These are phyloP conservation scores for Pyrenophora tritici-repentis DNA, from an alignment of 2,329 filamentous ascomycete species.

Conservation along the genomic window DNA sequence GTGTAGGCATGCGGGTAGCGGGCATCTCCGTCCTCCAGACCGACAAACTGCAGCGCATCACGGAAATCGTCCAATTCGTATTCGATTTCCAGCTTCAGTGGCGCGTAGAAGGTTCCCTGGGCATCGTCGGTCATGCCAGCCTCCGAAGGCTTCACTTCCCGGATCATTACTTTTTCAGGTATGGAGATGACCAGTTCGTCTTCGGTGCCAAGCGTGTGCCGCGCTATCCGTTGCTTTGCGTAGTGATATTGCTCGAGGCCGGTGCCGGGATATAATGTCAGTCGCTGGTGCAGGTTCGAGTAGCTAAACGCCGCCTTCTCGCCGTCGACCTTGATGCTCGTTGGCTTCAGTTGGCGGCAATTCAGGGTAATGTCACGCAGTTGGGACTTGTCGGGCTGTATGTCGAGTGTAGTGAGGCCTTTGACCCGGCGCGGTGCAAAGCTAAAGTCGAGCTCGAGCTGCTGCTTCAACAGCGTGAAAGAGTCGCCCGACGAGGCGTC, in stretches of 20 bases:
- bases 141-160: slow-evolving; percentile 62
- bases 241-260: slow-evolving; percentile 77
- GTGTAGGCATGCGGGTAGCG: slow-evolving; percentile 94
- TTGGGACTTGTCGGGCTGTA: slow-evolving; percentile 66
- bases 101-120: slow-evolving; percentile 54
- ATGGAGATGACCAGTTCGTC: slow-evolving; percentile 64
- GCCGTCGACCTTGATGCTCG: slow-evolving; percentile 55
- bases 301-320: slow-evolving; percentile 48
- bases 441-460: slow-evolving; percentile 86
- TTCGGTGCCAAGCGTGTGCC: slow-evolving; percentile 58
- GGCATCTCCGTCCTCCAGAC: slow-evolving; percentile 75
- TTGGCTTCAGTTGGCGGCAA: slow-evolving; percentile 65
- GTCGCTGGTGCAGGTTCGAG: slow-evolving; percentile 69
- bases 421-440: slow-evolving; percentile 75
- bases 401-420: slow-evolving; percentile 80
- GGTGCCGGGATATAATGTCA: slow-evolving; percentile 65
- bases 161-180: slow-evolving; percentile 65
- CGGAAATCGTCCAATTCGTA: slow-evolving; percentile 76
- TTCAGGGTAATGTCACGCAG: slow-evolving; percentile 63
- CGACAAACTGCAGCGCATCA: slow-evolving; percentile 91
- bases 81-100: slow-evolving; percentile 71
- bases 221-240: slow-evolving; percentile 69
- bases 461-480: slow-evolving; percentile 76
- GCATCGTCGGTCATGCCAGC: slow-evolving; percentile 39
- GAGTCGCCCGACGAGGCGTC: slow-evolving; percentile 39